Conservation (phyloP, 31 red algal species). For the Odonthalia washingtoniensis region DNA sequence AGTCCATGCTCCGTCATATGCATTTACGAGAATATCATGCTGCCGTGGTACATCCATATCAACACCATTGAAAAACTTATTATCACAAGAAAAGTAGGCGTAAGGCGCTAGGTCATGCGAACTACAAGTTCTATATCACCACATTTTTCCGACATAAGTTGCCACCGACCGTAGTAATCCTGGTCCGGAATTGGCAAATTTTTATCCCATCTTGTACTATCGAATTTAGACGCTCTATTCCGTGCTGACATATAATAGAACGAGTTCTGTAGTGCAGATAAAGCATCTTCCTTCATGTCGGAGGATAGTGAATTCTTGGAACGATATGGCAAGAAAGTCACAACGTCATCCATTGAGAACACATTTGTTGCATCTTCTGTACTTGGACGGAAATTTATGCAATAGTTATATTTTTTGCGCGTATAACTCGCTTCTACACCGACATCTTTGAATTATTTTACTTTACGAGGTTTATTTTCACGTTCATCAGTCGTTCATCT, state of each 20-base stretch:
- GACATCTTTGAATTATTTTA: too few relatives aligned
- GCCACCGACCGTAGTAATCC: constrained; percentile 57
- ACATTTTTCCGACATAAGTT: constrained; percentile 35
- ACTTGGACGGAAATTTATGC: constrained; percentile 35
- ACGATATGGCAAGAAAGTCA: neutral
- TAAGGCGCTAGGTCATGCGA: constrained; percentile 45
- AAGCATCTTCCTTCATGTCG: constrained; percentile 14
- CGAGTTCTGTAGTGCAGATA: constrained; percentile 22
- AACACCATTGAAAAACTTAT: neutral
- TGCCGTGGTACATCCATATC: constrained; percentile 13
- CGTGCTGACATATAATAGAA: constrained; percentile 50
- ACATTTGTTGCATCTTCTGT: neutral
- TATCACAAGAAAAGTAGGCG: neutral
- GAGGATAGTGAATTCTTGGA: neutral
- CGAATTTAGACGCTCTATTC: neutral
- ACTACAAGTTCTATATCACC: constrained; percentile 27
- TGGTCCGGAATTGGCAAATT: constrained; percentile 40
- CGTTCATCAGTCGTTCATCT: too few relatives aligned
- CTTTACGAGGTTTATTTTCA: too few relatives aligned
- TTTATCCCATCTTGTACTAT: neutral
- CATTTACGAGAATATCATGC: constrained; percentile 4
- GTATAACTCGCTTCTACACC: too few relatives aligned
- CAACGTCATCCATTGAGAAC: constrained; percentile 5
- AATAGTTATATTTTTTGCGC: neutral
- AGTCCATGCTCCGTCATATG: constrained; percentile 22